Percentiles rank a stretch among this genome's conserved stretches.
These are phyloP conservation scores for Pyrus bretschneideri DNA, from an alignment of 306 rosid genomes.

Conservation along the genomic window DNA sequence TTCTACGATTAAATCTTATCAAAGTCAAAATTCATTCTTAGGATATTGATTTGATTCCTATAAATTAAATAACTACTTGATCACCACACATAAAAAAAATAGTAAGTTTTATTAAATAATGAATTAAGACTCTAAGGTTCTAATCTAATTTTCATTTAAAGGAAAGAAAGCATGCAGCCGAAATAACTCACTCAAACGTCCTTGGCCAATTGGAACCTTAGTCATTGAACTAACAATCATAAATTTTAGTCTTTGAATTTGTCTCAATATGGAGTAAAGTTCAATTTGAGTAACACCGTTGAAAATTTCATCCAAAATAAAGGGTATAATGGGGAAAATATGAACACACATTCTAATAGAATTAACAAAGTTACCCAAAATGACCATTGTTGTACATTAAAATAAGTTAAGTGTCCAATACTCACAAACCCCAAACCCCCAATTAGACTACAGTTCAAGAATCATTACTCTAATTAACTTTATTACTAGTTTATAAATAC, in stretches of 20 bases:
- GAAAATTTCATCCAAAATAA: no score
- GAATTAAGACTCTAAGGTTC: no score
- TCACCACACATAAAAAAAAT: no score
- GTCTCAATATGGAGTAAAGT: neutral
- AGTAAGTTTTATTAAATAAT: no score
- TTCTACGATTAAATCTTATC: no score
- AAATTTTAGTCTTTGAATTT: neutral
- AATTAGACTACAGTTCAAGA: neutral
- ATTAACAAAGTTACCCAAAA: neutral
- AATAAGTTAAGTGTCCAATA: neutral
- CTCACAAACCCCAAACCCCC: neutral
- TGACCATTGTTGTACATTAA: neutral
- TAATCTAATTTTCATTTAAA: no score
- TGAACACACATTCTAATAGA: neutral
- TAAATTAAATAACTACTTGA: no score
- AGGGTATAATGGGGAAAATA: neutral
- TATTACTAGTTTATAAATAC: neutral
- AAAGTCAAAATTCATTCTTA: no score
- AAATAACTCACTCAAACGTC: neutral
- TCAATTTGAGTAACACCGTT: neutral
- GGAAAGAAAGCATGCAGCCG: no score
- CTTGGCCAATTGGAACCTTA: no score
- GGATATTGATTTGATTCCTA: no score
- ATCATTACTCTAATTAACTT: neutral
- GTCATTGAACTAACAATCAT: neutral